These are phyloP conservation scores for Kodamaea anthophila DNA, from an alignment of 1,139 yeast genomes.

Conservation along the genomic window DNA sequence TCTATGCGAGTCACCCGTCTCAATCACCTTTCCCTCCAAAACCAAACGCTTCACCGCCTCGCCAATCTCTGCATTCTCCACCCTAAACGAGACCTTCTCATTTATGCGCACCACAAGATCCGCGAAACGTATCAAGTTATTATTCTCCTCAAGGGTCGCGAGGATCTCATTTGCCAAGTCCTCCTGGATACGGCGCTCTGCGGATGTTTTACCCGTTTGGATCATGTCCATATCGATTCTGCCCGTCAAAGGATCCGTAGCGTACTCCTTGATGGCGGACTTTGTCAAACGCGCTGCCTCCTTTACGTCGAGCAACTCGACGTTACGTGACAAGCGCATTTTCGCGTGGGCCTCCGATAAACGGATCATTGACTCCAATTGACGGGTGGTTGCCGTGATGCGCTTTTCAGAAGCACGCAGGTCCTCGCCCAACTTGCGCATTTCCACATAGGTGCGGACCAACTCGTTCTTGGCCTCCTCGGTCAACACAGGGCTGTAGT, in stretches of 20 bases:
- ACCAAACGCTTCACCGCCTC: constrained; percentile 65
- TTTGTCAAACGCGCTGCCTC: constrained; percentile 92
- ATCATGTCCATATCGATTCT: constrained; percentile 95
- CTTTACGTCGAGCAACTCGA: constrained; percentile 75
- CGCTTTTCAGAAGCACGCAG: constrained; percentile 80
- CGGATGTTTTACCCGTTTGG: constrained; percentile 90
- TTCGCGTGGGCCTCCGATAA: constrained; percentile 95
- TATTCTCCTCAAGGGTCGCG: constrained; percentile 36
- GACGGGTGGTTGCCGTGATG: constrained; percentile 97
- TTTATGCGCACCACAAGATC: constrained; percentile 60
- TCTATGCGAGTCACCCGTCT: constrained; percentile 69
- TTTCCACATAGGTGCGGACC: constrained; percentile 85
- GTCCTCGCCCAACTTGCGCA: constrained; percentile 94
- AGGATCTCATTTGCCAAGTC: constrained; percentile 62
- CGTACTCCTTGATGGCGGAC: constrained; percentile 94
- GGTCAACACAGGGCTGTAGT: constrained; percentile 69
- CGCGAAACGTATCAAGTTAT: constrained; percentile 47
- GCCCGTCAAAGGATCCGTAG: constrained; percentile 96
- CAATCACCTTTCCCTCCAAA: constrained; percentile 68
- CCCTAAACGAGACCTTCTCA: constrained; percentile 61
- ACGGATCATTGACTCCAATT: constrained; percentile 85
- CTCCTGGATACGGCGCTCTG: constrained; percentile 75
- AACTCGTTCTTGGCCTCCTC: constrained; percentile 78
- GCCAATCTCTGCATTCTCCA: constrained; percentile 65
- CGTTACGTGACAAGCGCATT: constrained; percentile 73